Evolutionary conservation across 768 basidiomycete species (phyloP).

Genomic region (Neoboletus brunneissimus): DNA sequence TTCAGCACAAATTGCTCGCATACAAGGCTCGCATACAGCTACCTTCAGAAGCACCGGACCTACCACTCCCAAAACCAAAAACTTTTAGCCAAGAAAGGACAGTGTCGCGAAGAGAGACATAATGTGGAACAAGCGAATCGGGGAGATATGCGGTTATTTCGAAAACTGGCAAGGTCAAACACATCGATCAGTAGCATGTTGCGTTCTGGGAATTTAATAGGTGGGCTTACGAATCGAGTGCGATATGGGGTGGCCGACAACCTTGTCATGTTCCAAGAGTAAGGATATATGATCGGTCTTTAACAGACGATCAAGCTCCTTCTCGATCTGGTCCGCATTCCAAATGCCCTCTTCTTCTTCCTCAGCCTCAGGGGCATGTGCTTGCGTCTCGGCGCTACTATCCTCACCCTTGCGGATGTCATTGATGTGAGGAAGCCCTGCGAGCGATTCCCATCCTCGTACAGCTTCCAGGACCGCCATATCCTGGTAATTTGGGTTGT

Average conservation of each 20-base stretch:
- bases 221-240: constrained; percentile 53
- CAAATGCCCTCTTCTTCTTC: constrained; percentile 60
- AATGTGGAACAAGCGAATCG: constrained; percentile 70
- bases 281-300: constrained; percentile 69
- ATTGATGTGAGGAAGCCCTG: constrained; percentile 68
- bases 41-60: constrained; percentile 44
- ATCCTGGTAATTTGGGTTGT: constrained; percentile 99
- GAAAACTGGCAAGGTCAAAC: constrained; percentile 54
- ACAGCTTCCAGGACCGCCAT: constrained; percentile 99
- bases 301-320: constrained; percentile 54
- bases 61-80: constrained; percentile 54
- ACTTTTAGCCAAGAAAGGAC: constrained; percentile 61
- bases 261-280: constrained; percentile 74
- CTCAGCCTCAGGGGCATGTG: constrained; percentile 16
- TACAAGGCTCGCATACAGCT: neutral
- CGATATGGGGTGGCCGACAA: constrained; percentile 48
- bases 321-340: constrained; percentile 56
- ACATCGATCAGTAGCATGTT: neutral
- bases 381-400: constrained; percentile 33
- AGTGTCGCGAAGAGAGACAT: constrained; percentile 60
- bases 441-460: constrained; percentile 83
- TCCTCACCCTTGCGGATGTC: constrained; percentile 54
- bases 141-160: constrained; percentile 82
- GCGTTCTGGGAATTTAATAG: neutral
- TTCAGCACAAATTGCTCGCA: constrained; percentile 2